phyloP scores from a whole-genome alignment of 495 filamentous ascomycete genomes.

The Aspergillus affinis region DNA sequence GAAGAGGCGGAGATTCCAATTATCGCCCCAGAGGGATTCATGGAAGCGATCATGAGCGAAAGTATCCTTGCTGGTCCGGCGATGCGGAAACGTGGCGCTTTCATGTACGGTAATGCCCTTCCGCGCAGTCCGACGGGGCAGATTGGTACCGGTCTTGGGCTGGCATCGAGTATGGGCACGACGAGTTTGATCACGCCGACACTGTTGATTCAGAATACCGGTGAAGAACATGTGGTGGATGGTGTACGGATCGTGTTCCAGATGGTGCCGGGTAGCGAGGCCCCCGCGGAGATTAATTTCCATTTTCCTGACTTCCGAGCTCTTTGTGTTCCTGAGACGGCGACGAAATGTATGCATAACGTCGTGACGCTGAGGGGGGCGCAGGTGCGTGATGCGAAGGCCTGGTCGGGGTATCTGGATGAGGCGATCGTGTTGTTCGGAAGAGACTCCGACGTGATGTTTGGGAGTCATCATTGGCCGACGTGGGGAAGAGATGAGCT shows the following conservation, averaged over 20 bases:
- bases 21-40: conserved; percentile 27
- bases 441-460: conserved; percentile 19
- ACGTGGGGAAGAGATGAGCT: conserved; percentile 26
- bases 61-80: conserved; percentile 23
- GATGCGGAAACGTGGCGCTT: conserved; percentile 9
- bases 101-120: conserved; percentile 1
- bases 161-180: conserved; percentile 15
- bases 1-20: conserved; percentile 15
- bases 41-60: conserved; percentile 23
- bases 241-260: conserved; percentile 27
- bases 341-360: conserved; percentile 26
- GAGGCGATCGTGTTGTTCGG: conserved; percentile 25
- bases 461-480: conserved; percentile 30
- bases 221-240: conserved; percentile 17
- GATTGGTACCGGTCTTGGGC: conserved; percentile 24
- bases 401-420: conserved; percentile 24
- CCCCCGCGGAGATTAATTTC: conserved; percentile 27
- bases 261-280: conserved; percentile 25
- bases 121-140: conserved; percentile 17
- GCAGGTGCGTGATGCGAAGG: conserved; percentile 22
- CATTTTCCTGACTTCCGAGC: conserved; percentile 23
- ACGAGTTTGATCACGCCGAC: conserved; percentile 22
- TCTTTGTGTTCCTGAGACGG: conserved; percentile 24
- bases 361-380: conserved; percentile 28
- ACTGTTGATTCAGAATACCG: conserved; percentile 14